Conservation (phyloP, 2,329 filamentous ascomycete genomes). For the Microdochium trichocladiopsis region DNA sequence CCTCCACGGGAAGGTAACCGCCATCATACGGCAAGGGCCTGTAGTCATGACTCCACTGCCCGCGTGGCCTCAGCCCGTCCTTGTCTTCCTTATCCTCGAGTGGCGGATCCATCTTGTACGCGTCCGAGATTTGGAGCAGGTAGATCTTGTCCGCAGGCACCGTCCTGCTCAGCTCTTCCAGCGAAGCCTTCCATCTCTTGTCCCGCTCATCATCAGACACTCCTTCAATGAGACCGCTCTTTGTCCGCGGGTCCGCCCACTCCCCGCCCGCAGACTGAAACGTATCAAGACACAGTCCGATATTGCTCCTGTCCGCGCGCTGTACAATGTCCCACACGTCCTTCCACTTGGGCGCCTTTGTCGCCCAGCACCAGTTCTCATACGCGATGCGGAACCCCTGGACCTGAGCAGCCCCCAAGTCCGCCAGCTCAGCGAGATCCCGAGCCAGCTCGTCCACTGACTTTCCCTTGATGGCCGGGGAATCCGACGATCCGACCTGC, state of each 20-base stretch:
- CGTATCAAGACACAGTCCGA: slow-evolving; percentile 71
- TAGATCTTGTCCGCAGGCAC: slow-evolving; percentile 66
- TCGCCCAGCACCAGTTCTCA: slow-evolving; percentile 80
- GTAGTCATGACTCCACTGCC: slow-evolving; percentile 65
- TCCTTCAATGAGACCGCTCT: slow-evolving; percentile 47
- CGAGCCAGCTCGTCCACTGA: slow-evolving; percentile 43
- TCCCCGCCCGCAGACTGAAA: slow-evolving; percentile 70
- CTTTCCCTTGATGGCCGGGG: slow-evolving; percentile 41
- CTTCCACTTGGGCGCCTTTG: slow-evolving; percentile 60
- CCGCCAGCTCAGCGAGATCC: slow-evolving; percentile 58
- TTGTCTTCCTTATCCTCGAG: slow-evolving; percentile 41
- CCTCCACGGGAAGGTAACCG: slow-evolving; percentile 62
- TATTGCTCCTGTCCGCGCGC: slow-evolving; percentile 54
- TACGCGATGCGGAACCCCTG: slow-evolving; percentile 57
- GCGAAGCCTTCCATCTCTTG: slow-evolving; percentile 41
- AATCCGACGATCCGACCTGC: slow-evolving; percentile 61
- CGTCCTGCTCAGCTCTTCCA: slow-evolving; percentile 46
- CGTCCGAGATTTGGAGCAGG: slow-evolving; percentile 68
- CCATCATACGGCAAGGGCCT: slow-evolving; percentile 63
- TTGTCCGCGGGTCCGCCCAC: slow-evolving; percentile 64
- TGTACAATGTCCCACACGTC: slow-evolving; percentile 63
- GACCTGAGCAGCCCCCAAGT: slow-evolving; percentile 45
- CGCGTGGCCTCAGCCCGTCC: slow-evolving; percentile 50
- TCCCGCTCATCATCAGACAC: slow-evolving; percentile 35
- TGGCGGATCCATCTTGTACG: slow-evolving; percentile 54